phyloP scores from a whole-genome alignment of 2,329 filamentous ascomycete genomes.

The Tolypocladium nubicola region DNA sequence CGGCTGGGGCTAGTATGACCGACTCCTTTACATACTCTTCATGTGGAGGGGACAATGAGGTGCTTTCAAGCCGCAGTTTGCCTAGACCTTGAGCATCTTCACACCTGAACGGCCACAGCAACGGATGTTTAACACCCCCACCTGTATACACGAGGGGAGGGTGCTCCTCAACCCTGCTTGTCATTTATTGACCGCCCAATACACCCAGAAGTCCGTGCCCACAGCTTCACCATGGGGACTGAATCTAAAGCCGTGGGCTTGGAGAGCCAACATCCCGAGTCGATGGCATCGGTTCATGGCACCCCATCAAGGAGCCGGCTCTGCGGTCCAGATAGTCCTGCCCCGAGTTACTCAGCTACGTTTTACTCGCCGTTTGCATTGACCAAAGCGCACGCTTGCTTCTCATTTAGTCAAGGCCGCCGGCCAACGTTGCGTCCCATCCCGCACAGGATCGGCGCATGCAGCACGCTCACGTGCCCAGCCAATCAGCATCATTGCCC shows the following conservation, averaged over 20 bases:
- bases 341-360: no score
- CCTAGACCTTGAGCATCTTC: background rate
- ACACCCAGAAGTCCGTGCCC: no score
- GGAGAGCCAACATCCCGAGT: background rate
- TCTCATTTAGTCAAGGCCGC: background rate
- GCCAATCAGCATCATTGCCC: slow-evolving; percentile 1
- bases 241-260: background rate
- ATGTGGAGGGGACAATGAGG: background rate
- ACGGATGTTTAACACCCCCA: background rate
- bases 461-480: background rate
- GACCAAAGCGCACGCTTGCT: background rate
- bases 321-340: background rate
- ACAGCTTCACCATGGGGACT: background rate
- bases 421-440: background rate
- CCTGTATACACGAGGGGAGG: background rate
- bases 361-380: background rate
- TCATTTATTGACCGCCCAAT: background rate
- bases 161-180: background rate
- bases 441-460: background rate
- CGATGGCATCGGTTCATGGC: background rate
- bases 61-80: background rate
- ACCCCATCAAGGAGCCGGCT: slow-evolving; percentile 6
- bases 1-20: background rate
- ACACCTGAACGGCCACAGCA: background rate
- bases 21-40: background rate